phyloP scores from a whole-genome alignment of 768 basidiomycete species.

The Termitomyces sp. region DNA sequence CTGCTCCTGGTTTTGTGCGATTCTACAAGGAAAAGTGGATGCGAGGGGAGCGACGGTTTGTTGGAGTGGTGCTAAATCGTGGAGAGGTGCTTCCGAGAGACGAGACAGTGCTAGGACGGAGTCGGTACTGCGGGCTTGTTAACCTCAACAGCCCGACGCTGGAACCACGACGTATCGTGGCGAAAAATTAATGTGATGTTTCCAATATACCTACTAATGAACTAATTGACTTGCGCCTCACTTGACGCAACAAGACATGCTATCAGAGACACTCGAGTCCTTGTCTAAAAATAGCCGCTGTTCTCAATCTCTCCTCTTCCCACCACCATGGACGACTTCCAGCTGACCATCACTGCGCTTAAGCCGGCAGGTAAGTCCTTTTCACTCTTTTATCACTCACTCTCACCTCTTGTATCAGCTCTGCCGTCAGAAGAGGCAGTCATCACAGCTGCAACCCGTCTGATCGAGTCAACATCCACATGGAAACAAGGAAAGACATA shows the following conservation, averaged over 20 bases:
- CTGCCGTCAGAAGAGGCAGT: slow-evolving; percentile 61
- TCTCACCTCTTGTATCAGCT: slow-evolving; percentile 35
- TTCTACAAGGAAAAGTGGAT: slow-evolving; percentile 87
- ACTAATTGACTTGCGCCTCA: slow-evolving; percentile 3
- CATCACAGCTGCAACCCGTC: slow-evolving; percentile 47
- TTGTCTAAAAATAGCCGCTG: slow-evolving; percentile 13
- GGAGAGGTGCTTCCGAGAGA: slow-evolving; percentile 89
- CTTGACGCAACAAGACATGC: background rate
- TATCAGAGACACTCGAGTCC: slow-evolving; percentile 2
- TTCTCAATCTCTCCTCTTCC: slow-evolving; percentile 8
- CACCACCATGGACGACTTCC: slow-evolving; percentile 23
- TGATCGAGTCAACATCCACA: slow-evolving; percentile 53
- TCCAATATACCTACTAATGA: slow-evolving; percentile 11
- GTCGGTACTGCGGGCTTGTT: slow-evolving; percentile 80
- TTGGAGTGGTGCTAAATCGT: slow-evolving; percentile 81
- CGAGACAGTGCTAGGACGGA: slow-evolving; percentile 69
- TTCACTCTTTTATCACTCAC: background rate
- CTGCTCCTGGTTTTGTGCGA: slow-evolving; percentile 87
- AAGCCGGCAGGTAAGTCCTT: slow-evolving; percentile 14
- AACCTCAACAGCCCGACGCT: slow-evolving; percentile 47
- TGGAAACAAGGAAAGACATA: slow-evolving; percentile 74
- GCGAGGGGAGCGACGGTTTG: slow-evolving; percentile 70
- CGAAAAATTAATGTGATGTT: slow-evolving; percentile 20
- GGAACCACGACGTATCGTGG: slow-evolving; percentile 15
- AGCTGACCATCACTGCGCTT: slow-evolving; percentile 16